Percentiles rank a stretch among this genome's conserved stretches.
Evolutionary conservation across 208 protist genomes (phyloP).

Genomic region (Crithidia mellificae): DNA sequence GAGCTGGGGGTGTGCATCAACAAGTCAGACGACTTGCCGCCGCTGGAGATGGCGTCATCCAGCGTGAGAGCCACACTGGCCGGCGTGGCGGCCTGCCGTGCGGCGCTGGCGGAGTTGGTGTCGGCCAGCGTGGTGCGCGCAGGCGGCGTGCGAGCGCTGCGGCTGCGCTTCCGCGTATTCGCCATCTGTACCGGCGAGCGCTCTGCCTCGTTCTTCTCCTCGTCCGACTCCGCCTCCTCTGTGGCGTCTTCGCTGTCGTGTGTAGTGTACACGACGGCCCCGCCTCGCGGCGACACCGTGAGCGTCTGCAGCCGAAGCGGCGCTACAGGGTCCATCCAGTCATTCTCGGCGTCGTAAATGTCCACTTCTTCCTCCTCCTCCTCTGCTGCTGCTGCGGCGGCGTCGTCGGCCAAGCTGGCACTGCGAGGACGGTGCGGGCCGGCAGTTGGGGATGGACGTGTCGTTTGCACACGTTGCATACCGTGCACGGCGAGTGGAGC

Average conservation of each 20-base stretch:
- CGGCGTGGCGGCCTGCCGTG: slow-evolving; percentile 7
- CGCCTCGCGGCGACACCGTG: slow-evolving; percentile 28
- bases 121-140: background rate
- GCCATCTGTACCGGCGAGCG: too few relatives aligned
- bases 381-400: background rate
- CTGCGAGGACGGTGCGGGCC: too few relatives aligned
- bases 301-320: slow-evolving; percentile 32
- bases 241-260: background rate
- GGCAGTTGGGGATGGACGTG: background rate
- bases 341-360: slow-evolving; percentile 27
- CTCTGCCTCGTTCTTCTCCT: background rate
- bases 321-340: slow-evolving; percentile 41
- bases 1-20: slow-evolving; percentile 19
- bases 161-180: slow-evolving; percentile 19
- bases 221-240: background rate
- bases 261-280: slow-evolving; percentile 23
- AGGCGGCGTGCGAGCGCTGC: slow-evolving; percentile 17
- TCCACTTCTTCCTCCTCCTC: slow-evolving; percentile 14
- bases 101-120: background rate
- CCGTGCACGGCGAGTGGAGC: background rate
- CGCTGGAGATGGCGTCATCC: slow-evolving; percentile 20
- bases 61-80: slow-evolving; percentile 27
- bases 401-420: too few relatives aligned
- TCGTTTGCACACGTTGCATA: background rate
- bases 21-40: slow-evolving; percentile 12